Percentiles rank a stretch among this genome's conserved stretches.
Conservation (phyloP, 345 rosid species). For the Moringa oleifera region DNA sequence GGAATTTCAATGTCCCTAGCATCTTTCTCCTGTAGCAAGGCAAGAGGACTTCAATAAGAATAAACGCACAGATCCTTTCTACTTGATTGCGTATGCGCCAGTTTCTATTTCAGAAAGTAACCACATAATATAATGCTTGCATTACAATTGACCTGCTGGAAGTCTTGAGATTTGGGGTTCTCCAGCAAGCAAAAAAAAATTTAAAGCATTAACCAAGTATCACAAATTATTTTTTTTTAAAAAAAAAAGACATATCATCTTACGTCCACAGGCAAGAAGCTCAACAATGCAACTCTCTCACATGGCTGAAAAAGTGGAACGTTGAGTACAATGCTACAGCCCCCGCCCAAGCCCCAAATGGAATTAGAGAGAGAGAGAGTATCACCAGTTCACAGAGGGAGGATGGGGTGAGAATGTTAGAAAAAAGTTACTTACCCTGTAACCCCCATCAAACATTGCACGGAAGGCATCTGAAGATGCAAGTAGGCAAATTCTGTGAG, state of each 20-base stretch:
- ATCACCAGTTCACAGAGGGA: too few species aligned
- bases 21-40: slow-evolving; percentile 70
- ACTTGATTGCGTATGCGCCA: neutral
- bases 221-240: neutral
- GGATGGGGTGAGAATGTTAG: neutral
- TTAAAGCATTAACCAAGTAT: neutral
- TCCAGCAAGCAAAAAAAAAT: too few species aligned
- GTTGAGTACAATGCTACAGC: neutral
- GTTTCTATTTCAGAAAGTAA: neutral
- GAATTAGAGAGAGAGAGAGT: neutral
- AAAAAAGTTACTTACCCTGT: slow-evolving; percentile 62
- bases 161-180: too few species aligned
- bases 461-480: slow-evolving; percentile 99
- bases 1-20: slow-evolving; percentile 99
- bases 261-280: neutral
- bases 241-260: slow-evolving; percentile 4
- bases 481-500: slow-evolving; percentile 94
- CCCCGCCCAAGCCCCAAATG: neutral
- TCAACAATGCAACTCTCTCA: slow-evolving; percentile 1
- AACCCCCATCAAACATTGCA: slow-evolving; percentile 99
- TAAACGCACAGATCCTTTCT: neutral
- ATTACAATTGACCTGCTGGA: too few species aligned
- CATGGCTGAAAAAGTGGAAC: neutral
- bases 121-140: too few species aligned
- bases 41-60: slow-evolving; percentile 8